Base-by-base conservation (phyloP, 2,329 filamentous ascomycete genomes). In the Claviceps spartinae region DNA sequence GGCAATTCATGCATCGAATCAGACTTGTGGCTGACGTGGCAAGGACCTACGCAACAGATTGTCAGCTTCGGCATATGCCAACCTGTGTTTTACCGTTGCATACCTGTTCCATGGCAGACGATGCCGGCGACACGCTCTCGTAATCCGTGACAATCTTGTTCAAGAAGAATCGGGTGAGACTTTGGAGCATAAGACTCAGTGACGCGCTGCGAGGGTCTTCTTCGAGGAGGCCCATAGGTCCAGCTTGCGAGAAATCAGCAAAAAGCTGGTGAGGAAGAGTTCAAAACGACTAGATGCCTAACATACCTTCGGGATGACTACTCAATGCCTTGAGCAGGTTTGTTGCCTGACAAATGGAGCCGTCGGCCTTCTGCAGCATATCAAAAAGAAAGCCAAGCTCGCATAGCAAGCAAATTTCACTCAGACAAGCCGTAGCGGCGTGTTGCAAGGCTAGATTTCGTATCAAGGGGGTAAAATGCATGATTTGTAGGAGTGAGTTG, bases 311-410 rank as follows among this genome's bases (percentile, higher is more conserved):
- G 2, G 87, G 83, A 55, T 89, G 84, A 57, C 83, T 85, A 64
- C 87, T 90, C 53, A 98, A 83, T 0, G 89, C 87, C 66, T 93
- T 95, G 36, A 97, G 72, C 56, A 98, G 78, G 63, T 98, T 98
- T 0, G 91, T 95, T 14, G 93, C 93, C 64, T 98, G 93, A 59
- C 93, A 98, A 54, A 94, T 95, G 52, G 90, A 85, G 0, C 90
- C 91, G 56, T 86, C 85, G 2, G 93, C 93, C 65, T 97, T 98
- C 61, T 97, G 86, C 24, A 98, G 77, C 93, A 98, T 98, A 63
- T 98, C 94, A 60, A 95, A 94, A 9, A 98, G 73, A 64, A 93
- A 98, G 1, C 93, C 93, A 58, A 98, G 75, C 67, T 98, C 93
- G 67, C 93, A 98, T 1, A 98, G 72, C 43, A 98, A 73, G 66